Evolutionary conservation across 495 filamentous ascomycete species (phyloP), one percentile per base, ranked within the genome.

Genomic region (Aspergillus mulundensis): DNA sequence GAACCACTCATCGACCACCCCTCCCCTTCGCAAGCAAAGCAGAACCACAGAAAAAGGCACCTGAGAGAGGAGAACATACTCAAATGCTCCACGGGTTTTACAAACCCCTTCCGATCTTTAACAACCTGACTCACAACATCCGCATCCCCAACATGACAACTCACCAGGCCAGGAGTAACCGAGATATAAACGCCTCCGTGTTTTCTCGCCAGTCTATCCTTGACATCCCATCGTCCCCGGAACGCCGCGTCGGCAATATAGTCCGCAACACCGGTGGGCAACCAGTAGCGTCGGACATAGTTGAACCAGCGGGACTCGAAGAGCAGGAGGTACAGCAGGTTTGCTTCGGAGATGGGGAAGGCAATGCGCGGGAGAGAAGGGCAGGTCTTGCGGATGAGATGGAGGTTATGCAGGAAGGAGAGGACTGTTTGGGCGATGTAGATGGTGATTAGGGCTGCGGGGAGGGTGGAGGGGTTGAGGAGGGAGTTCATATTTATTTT

Each of bases 131-230:
- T 60, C 18, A 73, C 56, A 0, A 70, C 70, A 14, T 71, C 64
- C 4, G 75, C 66, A 58, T 81, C 70, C 14, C 57, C 56, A 11
- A 82, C 54, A 45, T 70, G 70, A 20, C 80, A 51, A 61, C 71
- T 70, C 48, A 74, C 70, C 15, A 61, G 63, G 0, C 58, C 57
- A 2, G 80, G 76, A 0, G 70, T 74, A n/a, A 77, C 75, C 6
- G 77, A 19, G 25, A 75, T 60, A 41, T 72, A 77, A 2, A 69
- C 53, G 21, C 69, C 66, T 0, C 78, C 79, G 49, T 75, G 61
- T 53, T 76, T 65, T 32, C 66, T 54, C 53, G 74, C 71, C 15
- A 72, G 61, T 14, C 60, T 62, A 49, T 69, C 63, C 50, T 75
- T 70, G 6, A 36, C 32, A 2, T 36, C 32, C 32, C 32, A 36